Evolutionary conservation across 805 yeast species (phyloP).

Genomic region (Pichia scutulata): DNA sequence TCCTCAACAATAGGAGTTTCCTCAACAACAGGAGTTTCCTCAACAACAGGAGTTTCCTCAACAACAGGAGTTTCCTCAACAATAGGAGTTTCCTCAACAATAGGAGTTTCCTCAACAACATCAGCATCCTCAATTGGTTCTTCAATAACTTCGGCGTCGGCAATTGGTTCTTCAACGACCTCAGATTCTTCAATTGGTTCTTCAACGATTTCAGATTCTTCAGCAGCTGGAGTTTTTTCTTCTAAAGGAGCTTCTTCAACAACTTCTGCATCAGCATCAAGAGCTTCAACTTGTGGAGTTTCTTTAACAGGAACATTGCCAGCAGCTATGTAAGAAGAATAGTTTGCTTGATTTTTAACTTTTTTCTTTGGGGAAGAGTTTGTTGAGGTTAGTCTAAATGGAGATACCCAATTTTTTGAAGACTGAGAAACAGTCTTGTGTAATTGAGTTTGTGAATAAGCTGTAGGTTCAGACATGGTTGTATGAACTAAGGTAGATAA

Average conservation of each 20-base stretch:
- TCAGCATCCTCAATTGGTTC: slow-evolving; percentile 3
- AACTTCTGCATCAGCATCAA: slow-evolving; percentile 2
- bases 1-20: slow-evolving; percentile 3
- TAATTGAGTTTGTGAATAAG: slow-evolving; percentile 2
- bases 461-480: background rate
- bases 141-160: background rate
- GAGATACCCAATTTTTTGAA: slow-evolving; percentile 21
- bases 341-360: slow-evolving; percentile 7
- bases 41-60: background rate
- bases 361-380: background rate
- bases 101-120: background rate
- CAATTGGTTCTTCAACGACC: too few relatives aligned
- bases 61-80: too few relatives aligned
- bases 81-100: background rate
- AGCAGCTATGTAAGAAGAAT: slow-evolving; percentile 6
- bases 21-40: background rate
- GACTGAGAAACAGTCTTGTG: slow-evolving; percentile 5
- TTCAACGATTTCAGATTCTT: background rate
- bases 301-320: slow-evolving; percentile 3
- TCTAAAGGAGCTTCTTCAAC: background rate
- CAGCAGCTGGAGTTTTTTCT: background rate
- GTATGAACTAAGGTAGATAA: too few relatives aligned
- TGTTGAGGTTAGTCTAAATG: slow-evolving; percentile 18
- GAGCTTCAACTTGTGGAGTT: background rate
- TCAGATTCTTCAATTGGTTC: background rate